Percentiles rank a stretch among this genome's conserved stretches.
Conservation (phyloP, 2,329 filamentous ascomycete genomes). For the Sordariomycetes sp. region DNA sequence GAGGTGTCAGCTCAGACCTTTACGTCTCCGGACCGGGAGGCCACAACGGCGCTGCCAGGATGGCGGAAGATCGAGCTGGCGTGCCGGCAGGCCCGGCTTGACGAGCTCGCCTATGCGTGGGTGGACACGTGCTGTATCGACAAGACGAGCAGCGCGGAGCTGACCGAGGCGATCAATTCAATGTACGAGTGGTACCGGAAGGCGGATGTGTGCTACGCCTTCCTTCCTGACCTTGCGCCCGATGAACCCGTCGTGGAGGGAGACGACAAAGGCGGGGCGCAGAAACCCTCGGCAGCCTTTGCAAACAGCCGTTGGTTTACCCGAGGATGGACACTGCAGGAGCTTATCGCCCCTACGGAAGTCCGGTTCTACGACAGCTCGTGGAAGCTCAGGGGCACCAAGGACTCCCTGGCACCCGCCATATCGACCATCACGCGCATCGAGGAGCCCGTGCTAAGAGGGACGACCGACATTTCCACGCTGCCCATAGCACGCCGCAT, state of each 20-base stretch:
- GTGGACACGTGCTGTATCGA: conserved; percentile 15
- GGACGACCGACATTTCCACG: background rate
- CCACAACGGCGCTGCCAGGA: background rate
- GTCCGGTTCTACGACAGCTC: conserved; percentile 16
- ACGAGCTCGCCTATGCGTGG: conserved; percentile 9
- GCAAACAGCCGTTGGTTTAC: conserved; percentile 8
- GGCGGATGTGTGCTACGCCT: conserved; percentile 10
- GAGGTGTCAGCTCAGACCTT: conserved; percentile 16
- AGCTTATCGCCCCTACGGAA: conserved; percentile 7
- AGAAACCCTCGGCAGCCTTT: background rate
- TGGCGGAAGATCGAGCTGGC: background rate
- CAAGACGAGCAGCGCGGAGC: conserved; percentile 10
- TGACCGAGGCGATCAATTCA: conserved; percentile 9
- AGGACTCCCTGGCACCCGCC: background rate
- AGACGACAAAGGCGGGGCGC: background rate
- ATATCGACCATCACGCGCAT: background rate
- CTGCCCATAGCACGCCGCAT: conserved; percentile 13
- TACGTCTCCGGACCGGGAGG: too few species aligned
- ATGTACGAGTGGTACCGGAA: conserved; percentile 8
- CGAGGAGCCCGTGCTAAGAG: background rate
- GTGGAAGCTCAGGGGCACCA: conserved; percentile 11
- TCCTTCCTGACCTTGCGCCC: conserved; percentile 9
- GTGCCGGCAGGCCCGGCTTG: background rate
- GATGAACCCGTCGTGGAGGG: background rate
- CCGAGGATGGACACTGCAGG: conserved; percentile 10